Evolutionary conservation across 1,139 yeast species (phyloP).

Genomic region (Pichia sp.): DNA sequence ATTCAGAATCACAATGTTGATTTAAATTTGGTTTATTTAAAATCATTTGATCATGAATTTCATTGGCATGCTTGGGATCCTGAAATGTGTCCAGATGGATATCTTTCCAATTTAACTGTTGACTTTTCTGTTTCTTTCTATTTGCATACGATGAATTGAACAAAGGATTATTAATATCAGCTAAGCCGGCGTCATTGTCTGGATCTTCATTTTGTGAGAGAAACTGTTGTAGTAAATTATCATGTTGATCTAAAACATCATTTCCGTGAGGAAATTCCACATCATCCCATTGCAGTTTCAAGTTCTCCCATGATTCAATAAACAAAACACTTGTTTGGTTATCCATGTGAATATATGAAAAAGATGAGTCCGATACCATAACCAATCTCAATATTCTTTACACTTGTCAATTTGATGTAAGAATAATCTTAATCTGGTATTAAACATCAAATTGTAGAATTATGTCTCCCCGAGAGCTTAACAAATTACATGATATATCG

Average conservation of each 20-base stretch:
- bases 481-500: no score
- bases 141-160: constrained; percentile 25
- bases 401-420: no score
- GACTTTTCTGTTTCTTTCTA: constrained; percentile 23
- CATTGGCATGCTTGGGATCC: constrained; percentile 2
- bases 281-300: constrained; percentile 33
- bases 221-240: constrained; percentile 25
- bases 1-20: constrained; percentile 1
- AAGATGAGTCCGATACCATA: constrained; percentile 13
- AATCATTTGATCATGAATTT: constrained; percentile 21
- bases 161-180: constrained; percentile 22
- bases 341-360: constrained; percentile 30
- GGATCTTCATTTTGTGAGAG: constrained; percentile 23
- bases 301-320: constrained; percentile 34
- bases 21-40: constrained; percentile 16
- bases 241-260: constrained; percentile 13
- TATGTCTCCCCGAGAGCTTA: background rate
- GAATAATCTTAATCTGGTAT: no score
- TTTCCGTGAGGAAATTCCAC: constrained; percentile 26
- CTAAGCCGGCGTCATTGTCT: constrained; percentile 21
- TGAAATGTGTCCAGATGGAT: constrained; percentile 28
- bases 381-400: no score
- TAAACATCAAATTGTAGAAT: background rate
- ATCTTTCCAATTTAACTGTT: constrained; percentile 32
- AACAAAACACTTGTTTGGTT: constrained; percentile 32